Evolutionary conservation across 257 asterid genomes (phyloP).

Genomic region (Lithospermum erythrorhizon): DNA sequence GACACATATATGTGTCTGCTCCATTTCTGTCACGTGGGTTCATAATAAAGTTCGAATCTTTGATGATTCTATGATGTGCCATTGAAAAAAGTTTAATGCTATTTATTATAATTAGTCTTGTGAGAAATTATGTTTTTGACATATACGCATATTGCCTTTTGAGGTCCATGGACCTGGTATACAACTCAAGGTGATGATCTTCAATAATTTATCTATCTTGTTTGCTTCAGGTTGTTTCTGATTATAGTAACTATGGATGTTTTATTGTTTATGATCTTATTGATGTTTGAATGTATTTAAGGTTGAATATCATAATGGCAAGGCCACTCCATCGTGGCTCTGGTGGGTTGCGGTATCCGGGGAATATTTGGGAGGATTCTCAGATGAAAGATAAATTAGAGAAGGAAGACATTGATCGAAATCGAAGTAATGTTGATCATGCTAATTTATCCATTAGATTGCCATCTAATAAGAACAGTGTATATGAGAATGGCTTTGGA

Average conservation of each 20-base stretch:
- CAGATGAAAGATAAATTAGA: constrained; percentile 75
- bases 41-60: constrained; percentile 2
- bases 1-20: not conserved
- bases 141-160: not conserved
- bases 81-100: no score
- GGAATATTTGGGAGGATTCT: constrained; percentile 57
- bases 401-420: constrained; percentile 46
- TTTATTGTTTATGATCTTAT: constrained; percentile 4
- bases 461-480: constrained; percentile 51
- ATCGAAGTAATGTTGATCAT: constrained; percentile 18
- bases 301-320: constrained; percentile 41
- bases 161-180: not conserved
- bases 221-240: not conserved
- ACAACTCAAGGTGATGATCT: not conserved
- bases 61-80: not conserved
- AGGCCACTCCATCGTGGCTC: constrained; percentile 92
- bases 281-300: constrained; percentile 32
- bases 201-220: not conserved
- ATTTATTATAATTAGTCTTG: not conserved
- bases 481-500: constrained; percentile 52
- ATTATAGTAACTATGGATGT: not conserved
- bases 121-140: not conserved
- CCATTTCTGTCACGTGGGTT: constrained; percentile 6
- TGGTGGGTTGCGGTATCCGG: constrained; percentile 47
- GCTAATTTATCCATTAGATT: constrained; percentile 32